These are phyloP conservation scores for Eimeria maxima DNA, from an alignment of 169 alveolate species.

Conservation along the genomic window DNA sequence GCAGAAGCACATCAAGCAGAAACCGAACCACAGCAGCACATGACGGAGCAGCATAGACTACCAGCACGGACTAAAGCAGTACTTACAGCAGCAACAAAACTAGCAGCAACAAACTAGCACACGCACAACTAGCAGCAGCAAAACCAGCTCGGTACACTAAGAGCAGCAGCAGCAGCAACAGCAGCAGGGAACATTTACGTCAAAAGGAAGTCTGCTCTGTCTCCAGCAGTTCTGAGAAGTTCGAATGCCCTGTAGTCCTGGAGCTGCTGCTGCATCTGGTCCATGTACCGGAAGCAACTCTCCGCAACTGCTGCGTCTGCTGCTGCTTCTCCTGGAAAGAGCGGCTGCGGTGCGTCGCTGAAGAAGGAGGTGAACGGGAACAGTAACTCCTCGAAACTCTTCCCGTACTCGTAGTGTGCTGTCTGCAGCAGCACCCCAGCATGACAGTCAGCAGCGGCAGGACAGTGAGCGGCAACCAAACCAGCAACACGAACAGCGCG, in stretches of 20 bases:
- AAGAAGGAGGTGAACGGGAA: slow-evolving; percentile 85
- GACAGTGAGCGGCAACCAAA: neutral
- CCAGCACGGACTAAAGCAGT: neutral
- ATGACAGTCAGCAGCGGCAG: neutral
- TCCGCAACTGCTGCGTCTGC: slow-evolving; percentile 67
- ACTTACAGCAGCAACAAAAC: neutral
- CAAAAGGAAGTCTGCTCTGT: slow-evolving; percentile 95
- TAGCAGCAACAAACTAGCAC: neutral
- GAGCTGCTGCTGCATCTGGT: slow-evolving; percentile 83
- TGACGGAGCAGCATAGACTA: neutral
- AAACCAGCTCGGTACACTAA: neutral
- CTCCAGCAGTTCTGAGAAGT: slow-evolving; percentile 93
- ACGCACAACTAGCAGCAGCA: neutral
- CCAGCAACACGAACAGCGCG: neutral
- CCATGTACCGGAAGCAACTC: slow-evolving; percentile 85
- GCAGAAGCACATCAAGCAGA: neutral
- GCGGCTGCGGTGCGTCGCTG: slow-evolving; percentile 87
- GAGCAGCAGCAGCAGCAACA: neutral
- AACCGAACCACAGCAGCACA: neutral
- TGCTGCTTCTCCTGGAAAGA: slow-evolving; percentile 81
- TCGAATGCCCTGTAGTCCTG: slow-evolving; percentile 96
- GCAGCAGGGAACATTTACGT: slow-evolving; percentile 85
- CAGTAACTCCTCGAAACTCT: slow-evolving; percentile 36
- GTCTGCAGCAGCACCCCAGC: slow-evolving; percentile 70
- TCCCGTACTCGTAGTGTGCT: slow-evolving; percentile 55